Base-by-base conservation (phyloP, 1,139 yeast genomes). In the Pichia sp. region DNA sequence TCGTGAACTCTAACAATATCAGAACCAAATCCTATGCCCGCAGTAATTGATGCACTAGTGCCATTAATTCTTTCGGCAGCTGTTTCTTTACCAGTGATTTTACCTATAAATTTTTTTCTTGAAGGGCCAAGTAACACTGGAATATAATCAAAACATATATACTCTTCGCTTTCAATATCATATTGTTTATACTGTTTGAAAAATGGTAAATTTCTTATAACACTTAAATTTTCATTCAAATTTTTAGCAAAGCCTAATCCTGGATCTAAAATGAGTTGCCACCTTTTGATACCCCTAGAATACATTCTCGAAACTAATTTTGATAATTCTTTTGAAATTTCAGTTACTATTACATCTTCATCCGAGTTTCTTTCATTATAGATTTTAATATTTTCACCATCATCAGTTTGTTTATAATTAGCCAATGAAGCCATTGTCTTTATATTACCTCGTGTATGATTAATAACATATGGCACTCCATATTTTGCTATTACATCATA, bases 191-290 rank as follows among this genome's bases (percentile, higher is more conserved):
- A 82, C 33, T 68, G 63, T 58, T 80, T 80, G 57, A 84, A 62
- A n/a, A 64, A 52, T 5, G 80, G 71, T 4, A 84, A 72, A 46
- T 80, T 70, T 48, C 79, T 74, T 28, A 92, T 70, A 1, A 89
- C 56, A 12, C 74, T 71, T 37, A 90, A 56, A 61, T 90, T 92
- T 57, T 90, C 96, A 9, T 63, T 55, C 37, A 74, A 57, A 44
- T 72, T 73, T 61, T 92, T 92, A 23, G 97, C 97, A 66, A 92
- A 92, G 2, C 98, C 98, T 43, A 92, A 66, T 1, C 98, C 98
- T 0, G 99, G 98, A 62, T 92, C 99, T 11, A 89, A 60, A 20
- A 94, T 80, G 2, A 92, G 68, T 64, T 92, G 97, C 96, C 97
- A 92, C 61, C 94, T 79, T 47, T 72, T 71, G 1, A 92, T 78